Percentiles rank a stretch among this genome's conserved stretches.
Evolutionary conservation across 495 filamentous ascomycete species (phyloP).

Genomic region (Penicillium cinerascens): DNA sequence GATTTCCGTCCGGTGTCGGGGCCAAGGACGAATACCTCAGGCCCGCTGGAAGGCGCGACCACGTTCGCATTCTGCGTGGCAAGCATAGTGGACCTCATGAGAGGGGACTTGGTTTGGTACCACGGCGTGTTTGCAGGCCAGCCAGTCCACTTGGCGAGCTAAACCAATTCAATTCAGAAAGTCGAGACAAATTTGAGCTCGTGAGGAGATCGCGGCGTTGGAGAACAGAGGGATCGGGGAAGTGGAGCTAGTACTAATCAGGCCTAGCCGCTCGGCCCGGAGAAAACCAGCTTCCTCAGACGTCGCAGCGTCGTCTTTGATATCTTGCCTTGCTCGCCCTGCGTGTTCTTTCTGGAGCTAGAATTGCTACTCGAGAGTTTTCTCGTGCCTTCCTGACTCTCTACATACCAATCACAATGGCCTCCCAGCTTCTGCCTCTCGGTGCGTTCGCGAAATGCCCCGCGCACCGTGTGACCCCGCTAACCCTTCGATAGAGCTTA

Average conservation of each 20-base stretch:
- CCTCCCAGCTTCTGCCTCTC: slow-evolving; percentile 75
- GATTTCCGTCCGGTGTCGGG: slow-evolving; percentile 2
- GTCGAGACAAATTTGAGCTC: background rate
- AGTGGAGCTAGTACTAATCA: slow-evolving; percentile 3
- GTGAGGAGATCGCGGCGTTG: background rate
- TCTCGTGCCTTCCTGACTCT: background rate
- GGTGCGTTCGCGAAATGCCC: slow-evolving; percentile 43
- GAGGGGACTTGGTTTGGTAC: background rate
- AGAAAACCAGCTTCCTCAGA: slow-evolving; percentile 17
- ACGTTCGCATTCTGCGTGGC: slow-evolving; percentile 21
- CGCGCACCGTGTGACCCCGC: slow-evolving; percentile 6
- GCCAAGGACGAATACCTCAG: slow-evolving; percentile 15
- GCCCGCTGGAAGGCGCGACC: slow-evolving; percentile 19
- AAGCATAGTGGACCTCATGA: slow-evolving; percentile 19
- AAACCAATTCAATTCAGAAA: background rate
- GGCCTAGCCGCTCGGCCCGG: slow-evolving; percentile 11
- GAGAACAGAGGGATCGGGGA: background rate
- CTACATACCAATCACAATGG: slow-evolving; percentile 46
- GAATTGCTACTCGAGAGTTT: background rate
- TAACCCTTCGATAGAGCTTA: slow-evolving; percentile 65
- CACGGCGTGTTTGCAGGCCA: background rate
- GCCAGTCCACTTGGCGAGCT: background rate
- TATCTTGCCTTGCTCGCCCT: slow-evolving; percentile 5
- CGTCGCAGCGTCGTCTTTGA: slow-evolving; percentile 13
- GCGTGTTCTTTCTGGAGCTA: background rate